Evolutionary conservation across 1,139 yeast genomes (phyloP).

Genomic region (Sugiyamaella grinbergsii): DNA sequence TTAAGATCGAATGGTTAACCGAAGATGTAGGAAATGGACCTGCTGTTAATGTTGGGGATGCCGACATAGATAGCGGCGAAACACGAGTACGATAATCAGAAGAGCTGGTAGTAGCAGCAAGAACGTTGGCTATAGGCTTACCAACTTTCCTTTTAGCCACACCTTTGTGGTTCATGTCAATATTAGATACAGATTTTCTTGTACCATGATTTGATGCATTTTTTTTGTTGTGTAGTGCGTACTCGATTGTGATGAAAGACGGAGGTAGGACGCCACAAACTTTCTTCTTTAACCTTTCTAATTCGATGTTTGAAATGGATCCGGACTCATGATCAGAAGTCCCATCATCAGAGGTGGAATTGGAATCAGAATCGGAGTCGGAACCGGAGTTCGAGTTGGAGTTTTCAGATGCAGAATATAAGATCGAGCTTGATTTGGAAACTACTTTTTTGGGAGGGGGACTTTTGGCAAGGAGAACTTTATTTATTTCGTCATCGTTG

Average conservation of each 20-base stretch:
- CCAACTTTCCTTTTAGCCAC: slow-evolving; percentile 25
- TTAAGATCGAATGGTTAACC: no score
- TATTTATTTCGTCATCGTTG: slow-evolving; percentile 9
- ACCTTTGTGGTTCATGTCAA: slow-evolving; percentile 21
- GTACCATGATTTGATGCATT: slow-evolving; percentile 4
- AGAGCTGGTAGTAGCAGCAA: neutral
- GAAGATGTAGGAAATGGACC: no score
- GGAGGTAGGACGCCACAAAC: slow-evolving; percentile 29
- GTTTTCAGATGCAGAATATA: slow-evolving; percentile 5
- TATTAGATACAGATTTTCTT: slow-evolving; percentile 1
- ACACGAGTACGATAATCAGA: neutral
- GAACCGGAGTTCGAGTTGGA: slow-evolving; percentile 10
- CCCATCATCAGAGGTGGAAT: slow-evolving; percentile 1
- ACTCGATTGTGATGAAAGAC: slow-evolving; percentile 28
- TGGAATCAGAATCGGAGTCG: slow-evolving; percentile 1
- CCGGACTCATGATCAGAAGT: slow-evolving; percentile 3
- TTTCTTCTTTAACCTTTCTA: slow-evolving; percentile 21
- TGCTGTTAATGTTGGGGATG: no score
- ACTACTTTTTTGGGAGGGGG: slow-evolving; percentile 2
- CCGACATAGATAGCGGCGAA: neutral
- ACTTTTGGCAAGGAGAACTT: slow-evolving; percentile 16
- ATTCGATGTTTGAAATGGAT: neutral
- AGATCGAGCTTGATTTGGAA: neutral
- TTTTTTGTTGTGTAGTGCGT: slow-evolving; percentile 19
- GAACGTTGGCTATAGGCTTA: neutral